Percentiles rank a stretch among this genome's conserved stretches.
phyloP scores from a whole-genome alignment of 202 grass and related monocot species.

The Cymbopogon flexuosus region DNA sequence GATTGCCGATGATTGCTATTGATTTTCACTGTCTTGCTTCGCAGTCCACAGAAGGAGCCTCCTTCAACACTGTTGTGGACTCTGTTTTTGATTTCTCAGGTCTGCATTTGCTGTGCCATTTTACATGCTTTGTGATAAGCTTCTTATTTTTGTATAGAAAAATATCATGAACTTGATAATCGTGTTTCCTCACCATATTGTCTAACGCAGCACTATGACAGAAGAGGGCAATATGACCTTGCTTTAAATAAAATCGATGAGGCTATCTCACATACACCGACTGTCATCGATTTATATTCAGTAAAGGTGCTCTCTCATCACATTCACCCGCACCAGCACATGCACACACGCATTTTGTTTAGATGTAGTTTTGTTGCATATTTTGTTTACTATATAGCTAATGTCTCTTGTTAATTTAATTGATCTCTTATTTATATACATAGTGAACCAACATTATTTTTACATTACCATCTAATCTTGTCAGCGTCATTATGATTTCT shows the following conservation, averaged over 20 bases:
- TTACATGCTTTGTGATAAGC: constrained; percentile 13
- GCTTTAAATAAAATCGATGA: constrained; percentile 91
- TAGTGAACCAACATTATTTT: background rate
- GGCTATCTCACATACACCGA: constrained; percentile 90
- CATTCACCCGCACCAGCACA: background rate
- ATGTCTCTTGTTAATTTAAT: background rate
- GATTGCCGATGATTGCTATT: background rate
- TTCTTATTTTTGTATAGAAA: background rate
- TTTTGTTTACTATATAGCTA: background rate
- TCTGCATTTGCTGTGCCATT: constrained; percentile 46
- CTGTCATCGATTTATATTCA: constrained; percentile 98
- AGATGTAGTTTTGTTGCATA: background rate
- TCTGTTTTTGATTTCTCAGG: constrained; percentile 93
- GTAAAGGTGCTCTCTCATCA: constrained; percentile 55
- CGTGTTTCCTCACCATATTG: constrained; percentile 15
- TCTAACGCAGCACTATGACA: constrained; percentile 89
- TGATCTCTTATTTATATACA: background rate
- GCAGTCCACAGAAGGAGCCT: constrained; percentile 74
- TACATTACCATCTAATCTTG: background rate
- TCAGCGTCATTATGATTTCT: background rate
- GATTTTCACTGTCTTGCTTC: constrained; percentile 12
- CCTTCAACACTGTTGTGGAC: constrained; percentile 95
- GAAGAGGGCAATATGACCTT: constrained; percentile 66
- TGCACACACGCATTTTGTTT: background rate
- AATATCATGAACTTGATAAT: constrained; percentile 22